Evolutionary conservation across 2,329 filamentous ascomycete species (phyloP).

Genomic region (Sporothrix pseudoabietina): DNA sequence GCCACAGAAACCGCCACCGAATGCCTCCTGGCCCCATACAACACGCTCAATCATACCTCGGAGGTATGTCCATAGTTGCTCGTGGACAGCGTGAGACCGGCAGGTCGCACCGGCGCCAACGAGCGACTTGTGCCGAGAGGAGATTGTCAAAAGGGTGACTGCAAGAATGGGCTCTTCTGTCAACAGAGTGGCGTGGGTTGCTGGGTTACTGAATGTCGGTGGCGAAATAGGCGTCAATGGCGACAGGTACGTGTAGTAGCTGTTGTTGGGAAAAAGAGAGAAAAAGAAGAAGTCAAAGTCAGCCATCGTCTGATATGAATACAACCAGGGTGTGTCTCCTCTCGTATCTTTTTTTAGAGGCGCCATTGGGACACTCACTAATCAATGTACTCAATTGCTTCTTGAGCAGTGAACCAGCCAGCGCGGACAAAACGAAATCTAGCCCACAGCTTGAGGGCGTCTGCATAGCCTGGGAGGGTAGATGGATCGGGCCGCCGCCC

Average conservation of each 20-base stretch:
- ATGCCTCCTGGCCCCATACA: constrained; percentile 94
- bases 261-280: constrained; percentile 40
- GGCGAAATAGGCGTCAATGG: constrained; percentile 92
- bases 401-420: constrained; percentile 92
- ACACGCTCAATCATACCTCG: constrained; percentile 94
- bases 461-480: constrained; percentile 59
- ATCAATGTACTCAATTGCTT: constrained; percentile 90
- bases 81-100: constrained; percentile 87
- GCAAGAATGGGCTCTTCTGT: constrained; percentile 91
- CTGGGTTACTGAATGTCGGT: constrained; percentile 82
- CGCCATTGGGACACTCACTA: constrained; percentile 61
- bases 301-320: background rate
- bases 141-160: constrained; percentile 86
- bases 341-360: background rate
- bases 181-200: constrained; percentile 75
- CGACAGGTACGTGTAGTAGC: constrained; percentile 88
- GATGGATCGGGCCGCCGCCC: constrained; percentile 49
- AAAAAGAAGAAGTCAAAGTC: background rate
- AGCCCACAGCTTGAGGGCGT: constrained; percentile 84
- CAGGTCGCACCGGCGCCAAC: constrained; percentile 78
- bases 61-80: constrained; percentile 92
- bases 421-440: constrained; percentile 92
- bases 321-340: background rate
- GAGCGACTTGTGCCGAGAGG: constrained; percentile 82
- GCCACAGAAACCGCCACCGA: constrained; percentile 83